Base-by-base conservation (phyloP, 225 moss, liverwort and hornwort genomes). In the Marchantia polymorpha region DNA sequence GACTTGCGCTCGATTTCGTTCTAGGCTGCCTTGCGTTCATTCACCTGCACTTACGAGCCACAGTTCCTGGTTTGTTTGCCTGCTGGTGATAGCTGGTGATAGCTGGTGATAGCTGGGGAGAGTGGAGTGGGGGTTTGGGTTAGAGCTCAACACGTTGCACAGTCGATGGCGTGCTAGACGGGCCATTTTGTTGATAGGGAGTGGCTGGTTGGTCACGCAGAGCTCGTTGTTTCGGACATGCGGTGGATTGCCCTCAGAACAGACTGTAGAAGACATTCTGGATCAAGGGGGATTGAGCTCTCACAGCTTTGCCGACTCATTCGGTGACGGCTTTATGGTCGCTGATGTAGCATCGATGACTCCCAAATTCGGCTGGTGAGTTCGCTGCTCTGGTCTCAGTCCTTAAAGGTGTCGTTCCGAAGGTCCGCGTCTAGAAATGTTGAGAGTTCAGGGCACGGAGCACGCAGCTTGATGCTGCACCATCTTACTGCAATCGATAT, bases 271-370 rank as follows among this genome's bases (percentile, higher is more conserved):
- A n/a, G 11, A 53, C n/a, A 52, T 4, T 54, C 49, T 23, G 26
- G 26, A 65, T 9, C 67, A 73, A 58, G 75, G 10, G 15, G 39
- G 16, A 30, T 59, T 26, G 7, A 73, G 53, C 53, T 23, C 55
- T 1, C 17, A 8, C 8, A 60, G 22, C 46, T 10, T 58, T 20
- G 30, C 64, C 30, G 31, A 15, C 49, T 4, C 51, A 49, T 65
- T 47, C 39, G n/a, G 22, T 63, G 76, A 61, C 17, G 7, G 16
- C 7, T 77, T 49, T n/a, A 25, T 60, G 25, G 64, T 92, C 64
- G 94, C 93, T 9, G 93, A 94, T 82, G 91, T 91, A 4, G 92
- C 86, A 27, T 81, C 91, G 54, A 92, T 93, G 92, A 85, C 91
- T 59, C 90, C 88, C 13, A 81, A 61, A 65, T 50, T 77, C 77